phyloP scores from a whole-genome alignment of 2,329 filamentous ascomycete genomes.

The Aspergillus hiratsukae region DNA sequence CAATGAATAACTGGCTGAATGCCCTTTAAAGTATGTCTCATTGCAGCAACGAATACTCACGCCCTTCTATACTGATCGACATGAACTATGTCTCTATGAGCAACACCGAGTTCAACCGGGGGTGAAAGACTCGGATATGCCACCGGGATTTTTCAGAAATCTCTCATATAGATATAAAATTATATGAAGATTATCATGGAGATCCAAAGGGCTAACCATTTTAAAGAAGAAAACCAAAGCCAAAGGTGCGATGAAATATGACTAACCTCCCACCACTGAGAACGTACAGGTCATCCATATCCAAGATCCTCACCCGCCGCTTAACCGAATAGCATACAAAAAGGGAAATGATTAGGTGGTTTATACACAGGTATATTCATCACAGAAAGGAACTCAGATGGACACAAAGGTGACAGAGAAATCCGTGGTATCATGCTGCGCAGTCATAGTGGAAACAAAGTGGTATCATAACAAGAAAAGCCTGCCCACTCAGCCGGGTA shows the following conservation, averaged over 20 bases:
- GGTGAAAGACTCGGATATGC: too few relatives aligned
- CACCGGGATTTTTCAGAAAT: too few relatives aligned
- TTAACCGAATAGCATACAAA: not conserved
- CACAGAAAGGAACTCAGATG: not conserved
- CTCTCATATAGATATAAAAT: too few relatives aligned
- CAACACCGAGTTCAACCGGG: too few relatives aligned
- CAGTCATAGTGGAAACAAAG: conserved; percentile 34
- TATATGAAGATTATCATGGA: too few relatives aligned
- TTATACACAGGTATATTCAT: conserved; percentile 6
- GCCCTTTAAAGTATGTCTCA: too few relatives aligned
- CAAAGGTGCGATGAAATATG: not conserved
- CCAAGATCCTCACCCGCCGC: not conserved
- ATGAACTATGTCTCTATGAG: too few relatives aligned
- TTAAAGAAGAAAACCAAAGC: not conserved
- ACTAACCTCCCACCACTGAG: not conserved
- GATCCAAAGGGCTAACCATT: too few relatives aligned
- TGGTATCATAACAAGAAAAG: conserved; percentile 35
- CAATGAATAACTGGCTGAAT: too few relatives aligned
- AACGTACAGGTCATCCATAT: not conserved
- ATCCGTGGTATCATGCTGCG: conserved; percentile 32
- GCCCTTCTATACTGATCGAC: too few relatives aligned
- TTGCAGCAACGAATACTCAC: too few relatives aligned
- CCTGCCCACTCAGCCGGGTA: conserved; percentile 4
- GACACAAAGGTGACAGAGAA: conserved; percentile 4
- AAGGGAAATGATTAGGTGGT: not conserved